Percentiles rank a stretch among this genome's conserved stretches.
These are phyloP conservation scores for Nitzschia sp. DNA, from an alignment of 108 stramenopile species.

Conservation along the genomic window DNA sequence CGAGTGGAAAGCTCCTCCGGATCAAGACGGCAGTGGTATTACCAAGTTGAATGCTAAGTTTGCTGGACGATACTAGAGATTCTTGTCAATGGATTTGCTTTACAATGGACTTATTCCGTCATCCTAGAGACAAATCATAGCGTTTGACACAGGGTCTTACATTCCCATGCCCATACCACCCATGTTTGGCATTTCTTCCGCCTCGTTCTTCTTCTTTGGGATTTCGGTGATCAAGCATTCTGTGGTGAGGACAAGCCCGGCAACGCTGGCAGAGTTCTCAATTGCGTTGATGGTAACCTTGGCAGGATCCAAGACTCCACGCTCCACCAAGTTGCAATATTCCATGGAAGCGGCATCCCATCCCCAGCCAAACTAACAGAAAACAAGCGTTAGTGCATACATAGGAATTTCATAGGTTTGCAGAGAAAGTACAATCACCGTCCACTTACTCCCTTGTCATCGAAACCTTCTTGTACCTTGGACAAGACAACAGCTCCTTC, in stretches of 20 bases:
- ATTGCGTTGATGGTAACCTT: slow-evolving; percentile 96
- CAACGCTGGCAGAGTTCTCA: slow-evolving; percentile 93
- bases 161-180: slow-evolving; percentile 77
- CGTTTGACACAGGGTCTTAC: background rate
- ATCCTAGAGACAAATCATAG: no score
- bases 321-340: slow-evolving; percentile 83
- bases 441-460: slow-evolving; percentile 73
- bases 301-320: slow-evolving; percentile 94
- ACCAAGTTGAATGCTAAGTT: slow-evolving; percentile 82
- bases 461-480: slow-evolving; percentile 78
- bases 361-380: slow-evolving; percentile 76
- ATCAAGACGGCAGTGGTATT: slow-evolving; percentile 76
- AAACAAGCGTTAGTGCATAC: background rate
- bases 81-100: background rate
- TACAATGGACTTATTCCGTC: background rate
- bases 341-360: slow-evolving; percentile 90
- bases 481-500: slow-evolving; percentile 96
- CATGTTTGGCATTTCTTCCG: slow-evolving; percentile 36
- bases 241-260: slow-evolving; percentile 93
- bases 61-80: slow-evolving; percentile 69
- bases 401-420: background rate
- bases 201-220: slow-evolving; percentile 70
- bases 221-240: slow-evolving; percentile 95
- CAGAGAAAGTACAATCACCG: background rate
- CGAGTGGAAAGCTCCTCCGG: slow-evolving; percentile 71